A percentile compares a stretch with the other conserved stretches of the same genome.
phyloP scores from a whole-genome alignment of 345 rosid genomes.

The Murraya paniculata region DNA sequence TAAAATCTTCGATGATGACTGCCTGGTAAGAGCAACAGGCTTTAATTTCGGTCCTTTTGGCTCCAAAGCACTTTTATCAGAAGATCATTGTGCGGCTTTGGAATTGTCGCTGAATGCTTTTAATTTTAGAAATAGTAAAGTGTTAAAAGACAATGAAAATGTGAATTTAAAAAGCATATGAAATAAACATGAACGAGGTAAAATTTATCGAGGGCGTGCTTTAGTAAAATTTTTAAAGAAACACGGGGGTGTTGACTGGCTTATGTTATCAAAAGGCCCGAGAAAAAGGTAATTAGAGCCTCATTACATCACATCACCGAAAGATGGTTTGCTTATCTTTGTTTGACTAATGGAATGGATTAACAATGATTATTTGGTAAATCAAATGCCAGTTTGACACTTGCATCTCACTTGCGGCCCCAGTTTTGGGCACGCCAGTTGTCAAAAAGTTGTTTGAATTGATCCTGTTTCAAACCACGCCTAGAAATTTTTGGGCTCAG shows the following conservation, averaged over 20 bases:
- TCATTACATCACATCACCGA: slow-evolving; percentile 11
- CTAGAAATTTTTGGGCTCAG: not conserved
- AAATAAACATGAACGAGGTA: not conserved
- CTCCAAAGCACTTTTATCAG: too few relatives aligned
- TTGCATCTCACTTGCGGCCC: not conserved
- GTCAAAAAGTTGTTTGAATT: not conserved
- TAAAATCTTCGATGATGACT: too few relatives aligned
- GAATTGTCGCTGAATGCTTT: not conserved
- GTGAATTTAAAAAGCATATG: not conserved
- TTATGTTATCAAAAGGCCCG: not conserved
- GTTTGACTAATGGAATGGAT: not conserved
- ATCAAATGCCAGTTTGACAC: not conserved
- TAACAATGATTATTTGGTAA: not conserved
- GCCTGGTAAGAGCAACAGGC: too few relatives aligned
- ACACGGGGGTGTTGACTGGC: too few relatives aligned
- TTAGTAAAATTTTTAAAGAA: too few relatives aligned
- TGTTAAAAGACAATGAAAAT: not conserved
- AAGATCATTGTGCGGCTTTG: not conserved
- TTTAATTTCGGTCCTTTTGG: too few relatives aligned
- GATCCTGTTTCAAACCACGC: not conserved
- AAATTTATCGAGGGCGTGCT: not conserved
- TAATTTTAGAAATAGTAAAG: too few relatives aligned
- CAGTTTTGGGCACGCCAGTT: not conserved
- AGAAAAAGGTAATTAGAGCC: not conserved
- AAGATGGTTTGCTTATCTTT: slow-evolving; percentile 3